Evolutionary conservation across 139 green algal genomes (phyloP).

Genomic region (Limnomonas spitsbergensis): DNA sequence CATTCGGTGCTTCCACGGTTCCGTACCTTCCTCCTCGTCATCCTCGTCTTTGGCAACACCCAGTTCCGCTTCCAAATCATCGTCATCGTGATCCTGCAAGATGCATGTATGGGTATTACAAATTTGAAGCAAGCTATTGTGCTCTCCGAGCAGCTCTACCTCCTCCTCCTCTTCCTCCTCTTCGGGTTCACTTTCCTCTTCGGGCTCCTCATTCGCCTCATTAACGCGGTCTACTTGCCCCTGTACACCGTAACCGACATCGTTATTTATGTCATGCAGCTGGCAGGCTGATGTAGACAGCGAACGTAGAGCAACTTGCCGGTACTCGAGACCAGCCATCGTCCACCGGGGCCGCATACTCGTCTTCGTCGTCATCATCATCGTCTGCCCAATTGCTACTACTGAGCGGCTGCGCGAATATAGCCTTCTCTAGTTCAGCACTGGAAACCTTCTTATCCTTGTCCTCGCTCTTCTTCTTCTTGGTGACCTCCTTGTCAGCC

Average conservation of each 20-base stretch:
- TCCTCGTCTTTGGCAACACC: neutral
- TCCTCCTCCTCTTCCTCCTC: conserved; percentile 8
- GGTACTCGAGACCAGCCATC: conserved; percentile 15
- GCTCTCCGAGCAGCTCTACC: no score
- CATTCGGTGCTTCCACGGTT: no score
- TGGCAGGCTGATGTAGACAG: no score
- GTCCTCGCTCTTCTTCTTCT: neutral
- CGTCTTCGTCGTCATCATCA: neutral
- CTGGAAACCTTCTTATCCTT: conserved; percentile 3
- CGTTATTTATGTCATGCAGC: no score
- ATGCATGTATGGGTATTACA: no score
- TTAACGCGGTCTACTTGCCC: no score
- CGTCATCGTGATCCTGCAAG: neutral
- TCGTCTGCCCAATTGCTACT: conserved; percentile 13
- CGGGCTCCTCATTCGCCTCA: no score
- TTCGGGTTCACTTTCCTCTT: neutral
- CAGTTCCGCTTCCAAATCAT: conserved; percentile 11
- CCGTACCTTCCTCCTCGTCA: conserved; percentile 10
- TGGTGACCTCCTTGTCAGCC: neutral
- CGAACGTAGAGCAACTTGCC: no score
- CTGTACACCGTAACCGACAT: no score
- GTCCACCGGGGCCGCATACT: neutral
- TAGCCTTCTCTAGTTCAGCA: conserved; percentile 5
- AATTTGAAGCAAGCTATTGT: no score
- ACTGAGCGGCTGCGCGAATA: conserved; percentile 4